Percentiles rank a stretch among this genome's conserved stretches.
These are phyloP conservation scores for Leishmania arabica DNA, from an alignment of 208 protist species.

Conservation along the genomic window DNA sequence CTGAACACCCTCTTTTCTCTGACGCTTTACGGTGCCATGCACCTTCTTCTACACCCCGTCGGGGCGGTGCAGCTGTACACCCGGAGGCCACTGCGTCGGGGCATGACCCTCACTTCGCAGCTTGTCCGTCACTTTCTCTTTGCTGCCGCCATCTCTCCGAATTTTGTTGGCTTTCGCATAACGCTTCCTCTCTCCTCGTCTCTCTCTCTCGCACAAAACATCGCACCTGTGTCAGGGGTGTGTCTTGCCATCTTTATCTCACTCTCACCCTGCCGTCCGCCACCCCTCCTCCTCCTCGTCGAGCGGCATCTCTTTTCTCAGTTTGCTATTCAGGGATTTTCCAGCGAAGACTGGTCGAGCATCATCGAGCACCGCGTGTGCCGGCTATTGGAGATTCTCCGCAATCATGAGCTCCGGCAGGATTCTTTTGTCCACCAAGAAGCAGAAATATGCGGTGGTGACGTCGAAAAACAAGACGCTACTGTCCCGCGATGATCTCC, in stretches of 20 bases:
- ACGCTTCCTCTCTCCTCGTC: conserved; percentile 2
- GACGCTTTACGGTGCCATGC: not conserved
- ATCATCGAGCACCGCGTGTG: not conserved
- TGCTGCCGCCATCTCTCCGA: not conserved
- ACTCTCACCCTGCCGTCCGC: not conserved
- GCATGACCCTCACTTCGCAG: not conserved
- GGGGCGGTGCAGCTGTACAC: not conserved
- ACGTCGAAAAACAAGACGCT: conserved; percentile 49
- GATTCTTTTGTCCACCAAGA: conserved; percentile 49
- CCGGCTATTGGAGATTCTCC: not conserved
- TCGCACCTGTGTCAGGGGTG: not conserved
- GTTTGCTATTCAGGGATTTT: not conserved
- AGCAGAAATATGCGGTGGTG: conserved; percentile 60
- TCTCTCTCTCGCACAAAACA: not conserved
- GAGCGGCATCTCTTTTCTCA: conserved; percentile 2
- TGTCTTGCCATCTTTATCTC: conserved; percentile 9
- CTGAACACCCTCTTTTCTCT: not conserved
- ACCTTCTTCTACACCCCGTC: not conserved
- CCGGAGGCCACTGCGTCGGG: not conserved
- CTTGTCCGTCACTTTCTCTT: not conserved
- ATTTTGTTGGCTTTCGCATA: not conserved
- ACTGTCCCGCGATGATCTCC: conserved; percentile 54
- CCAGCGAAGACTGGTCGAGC: not conserved
- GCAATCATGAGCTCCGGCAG: conserved; percentile 26
- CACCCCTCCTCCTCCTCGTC: not conserved